A percentile compares a stretch with the other conserved stretches of the same genome.
phyloP scores from a whole-genome alignment of 2,329 filamentous ascomycete species.

The Cladosporium cucumerinum region DNA sequence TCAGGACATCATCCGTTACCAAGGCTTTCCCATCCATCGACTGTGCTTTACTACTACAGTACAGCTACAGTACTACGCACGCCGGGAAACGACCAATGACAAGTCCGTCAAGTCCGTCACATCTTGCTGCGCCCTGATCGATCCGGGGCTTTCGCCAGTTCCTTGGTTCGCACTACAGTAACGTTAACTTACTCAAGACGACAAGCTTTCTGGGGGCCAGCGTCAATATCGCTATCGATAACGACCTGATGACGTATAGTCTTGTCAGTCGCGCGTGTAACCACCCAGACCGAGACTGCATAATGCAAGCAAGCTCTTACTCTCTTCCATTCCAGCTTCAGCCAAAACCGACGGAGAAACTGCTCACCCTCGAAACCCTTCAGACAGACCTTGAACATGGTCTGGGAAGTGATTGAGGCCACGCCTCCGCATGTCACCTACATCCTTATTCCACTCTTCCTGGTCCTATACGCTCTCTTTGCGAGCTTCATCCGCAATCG shows the following conservation, averaged over 20 bases:
- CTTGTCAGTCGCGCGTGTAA: neutral
- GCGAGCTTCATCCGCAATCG: slow-evolving; percentile 46
- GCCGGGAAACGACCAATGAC: neutral
- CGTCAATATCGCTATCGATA: neutral
- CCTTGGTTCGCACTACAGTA: too few relatives aligned
- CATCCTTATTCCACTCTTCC: slow-evolving; percentile 43
- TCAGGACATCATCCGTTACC: neutral
- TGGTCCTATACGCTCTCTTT: slow-evolving; percentile 47
- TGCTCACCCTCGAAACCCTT: neutral
- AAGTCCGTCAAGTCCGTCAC: neutral
- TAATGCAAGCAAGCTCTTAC: too few relatives aligned
- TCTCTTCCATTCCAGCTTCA: neutral
- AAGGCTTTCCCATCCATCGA: neutral
- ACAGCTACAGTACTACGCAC: too few relatives aligned
- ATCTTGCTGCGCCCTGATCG: neutral
- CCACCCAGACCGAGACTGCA: neutral
- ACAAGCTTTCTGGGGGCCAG: slow-evolving; percentile 10
- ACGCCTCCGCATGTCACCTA: slow-evolving; percentile 47
- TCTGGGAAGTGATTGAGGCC: slow-evolving; percentile 46
- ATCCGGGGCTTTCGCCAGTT: neutral
- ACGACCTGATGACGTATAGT: neutral
- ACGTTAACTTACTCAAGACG: too few relatives aligned
- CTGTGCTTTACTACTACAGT: too few relatives aligned
- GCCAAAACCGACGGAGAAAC: neutral
- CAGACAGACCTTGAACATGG: neutral